A percentile compares a stretch with the other conserved stretches of the same genome.
phyloP scores from a whole-genome alignment of 2,329 filamentous ascomycete species.

The Aspergillus glaucus region DNA sequence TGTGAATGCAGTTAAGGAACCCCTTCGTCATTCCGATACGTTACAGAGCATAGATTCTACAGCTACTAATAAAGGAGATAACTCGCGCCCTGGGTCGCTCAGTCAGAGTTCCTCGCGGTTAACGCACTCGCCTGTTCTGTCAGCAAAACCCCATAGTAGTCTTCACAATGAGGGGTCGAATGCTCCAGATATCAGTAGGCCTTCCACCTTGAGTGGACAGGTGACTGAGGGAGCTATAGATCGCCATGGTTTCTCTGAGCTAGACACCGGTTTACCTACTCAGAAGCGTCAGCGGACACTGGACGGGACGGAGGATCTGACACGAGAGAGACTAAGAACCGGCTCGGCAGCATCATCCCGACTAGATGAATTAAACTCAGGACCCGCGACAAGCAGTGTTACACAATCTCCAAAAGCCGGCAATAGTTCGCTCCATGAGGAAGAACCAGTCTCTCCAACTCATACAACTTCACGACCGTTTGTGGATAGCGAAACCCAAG shows the following conservation, averaged over 20 bases:
- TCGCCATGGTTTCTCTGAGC: slow-evolving; percentile 22
- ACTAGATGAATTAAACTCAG: slow-evolving; percentile 21
- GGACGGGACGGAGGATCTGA: slow-evolving; percentile 20
- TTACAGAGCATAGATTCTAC: slow-evolving; percentile 24
- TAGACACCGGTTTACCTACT: slow-evolving; percentile 18
- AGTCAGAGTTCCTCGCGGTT: slow-evolving; percentile 27
- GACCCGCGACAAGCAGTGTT: slow-evolving; percentile 24
- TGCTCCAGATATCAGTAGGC: slow-evolving; percentile 14
- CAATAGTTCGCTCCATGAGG: slow-evolving; percentile 20
- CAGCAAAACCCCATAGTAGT: slow-evolving; percentile 23
- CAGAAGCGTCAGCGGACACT: slow-evolving; percentile 18
- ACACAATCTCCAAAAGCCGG: slow-evolving; percentile 23
- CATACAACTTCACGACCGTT: slow-evolving; percentile 23
- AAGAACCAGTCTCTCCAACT: slow-evolving; percentile 21
- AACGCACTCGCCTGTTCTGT: slow-evolving; percentile 29
- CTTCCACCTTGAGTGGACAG: slow-evolving; percentile 14
- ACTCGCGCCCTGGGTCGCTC: slow-evolving; percentile 19
- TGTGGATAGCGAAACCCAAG: slow-evolving; percentile 22
- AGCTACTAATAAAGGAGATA: slow-evolving; percentile 25
- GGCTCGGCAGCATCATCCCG: slow-evolving; percentile 26
- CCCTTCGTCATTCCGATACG: slow-evolving; percentile 20
- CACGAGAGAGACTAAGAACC: slow-evolving; percentile 30
- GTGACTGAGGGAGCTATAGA: slow-evolving; percentile 17
- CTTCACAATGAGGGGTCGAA: slow-evolving; percentile 19
- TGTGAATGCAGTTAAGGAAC: slow-evolving; percentile 32